Conservation (phyloP, 306 rosid species). For the Sicyos edulis region DNA sequence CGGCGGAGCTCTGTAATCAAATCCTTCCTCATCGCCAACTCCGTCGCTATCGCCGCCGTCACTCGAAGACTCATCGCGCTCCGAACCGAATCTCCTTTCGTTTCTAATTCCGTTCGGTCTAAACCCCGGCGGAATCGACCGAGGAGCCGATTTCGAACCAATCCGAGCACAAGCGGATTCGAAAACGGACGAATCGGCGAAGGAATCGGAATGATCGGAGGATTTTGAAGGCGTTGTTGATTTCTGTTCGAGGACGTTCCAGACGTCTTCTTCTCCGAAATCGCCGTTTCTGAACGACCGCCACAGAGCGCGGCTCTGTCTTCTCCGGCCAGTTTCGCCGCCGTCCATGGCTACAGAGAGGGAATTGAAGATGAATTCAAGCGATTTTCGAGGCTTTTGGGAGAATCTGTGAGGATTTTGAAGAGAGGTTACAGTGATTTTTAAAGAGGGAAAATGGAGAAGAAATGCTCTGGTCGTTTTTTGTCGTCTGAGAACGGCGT, state of each 20-base stretch:
- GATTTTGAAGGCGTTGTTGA: no score
- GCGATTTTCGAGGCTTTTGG: background rate
- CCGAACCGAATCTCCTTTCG: background rate
- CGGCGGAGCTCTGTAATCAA: conserved; percentile 41
- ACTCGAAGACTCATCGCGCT: background rate
- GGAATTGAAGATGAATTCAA: background rate
- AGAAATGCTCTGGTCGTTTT: no score
- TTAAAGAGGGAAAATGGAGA: background rate
- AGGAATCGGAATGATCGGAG: conserved; percentile 16
- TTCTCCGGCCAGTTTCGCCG: conserved; percentile 30
- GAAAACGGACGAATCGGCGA: conserved; percentile 21
- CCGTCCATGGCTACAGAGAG: conserved; percentile 20
- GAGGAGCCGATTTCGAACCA: conserved; percentile 67
- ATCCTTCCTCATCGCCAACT: conserved; percentile 24
- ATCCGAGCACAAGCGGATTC: conserved; percentile 20
- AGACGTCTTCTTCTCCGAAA: conserved; percentile 75
- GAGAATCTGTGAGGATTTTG: background rate
- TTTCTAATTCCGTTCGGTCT: conserved; percentile 30
- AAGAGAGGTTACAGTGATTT: background rate
- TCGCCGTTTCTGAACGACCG: conserved; percentile 78
- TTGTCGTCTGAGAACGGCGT: background rate
- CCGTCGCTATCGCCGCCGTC: background rate
- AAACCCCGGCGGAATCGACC: conserved; percentile 63
- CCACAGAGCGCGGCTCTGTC: conserved; percentile 66
- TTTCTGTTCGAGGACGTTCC: conserved; percentile 63